Evolutionary conservation across 1,284 basidiomycete genomes (phyloP).

Genomic region (Sporisorium graminicola): DNA sequence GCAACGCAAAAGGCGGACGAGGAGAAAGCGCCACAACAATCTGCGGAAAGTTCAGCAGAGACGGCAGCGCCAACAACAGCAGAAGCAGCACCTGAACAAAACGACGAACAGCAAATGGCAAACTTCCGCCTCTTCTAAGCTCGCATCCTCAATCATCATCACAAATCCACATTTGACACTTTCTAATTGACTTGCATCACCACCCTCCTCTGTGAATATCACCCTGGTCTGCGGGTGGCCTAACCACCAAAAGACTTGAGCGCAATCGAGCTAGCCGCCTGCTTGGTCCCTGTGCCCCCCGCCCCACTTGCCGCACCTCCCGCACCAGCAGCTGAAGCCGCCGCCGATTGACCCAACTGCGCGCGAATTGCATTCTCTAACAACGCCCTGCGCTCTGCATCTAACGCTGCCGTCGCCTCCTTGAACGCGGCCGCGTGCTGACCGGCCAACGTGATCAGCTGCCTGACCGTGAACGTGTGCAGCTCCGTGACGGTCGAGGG

Average conservation of each 20-base stretch:
- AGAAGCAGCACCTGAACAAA: background rate
- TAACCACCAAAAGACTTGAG: slow-evolving; percentile 53
- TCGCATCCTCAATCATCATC: background rate
- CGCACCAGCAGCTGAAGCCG: background rate
- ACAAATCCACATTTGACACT: slow-evolving; percentile 1
- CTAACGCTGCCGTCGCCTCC: slow-evolving; percentile 82
- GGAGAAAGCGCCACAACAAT: background rate
- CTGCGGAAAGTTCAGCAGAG: background rate
- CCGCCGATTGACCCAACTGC: slow-evolving; percentile 27
- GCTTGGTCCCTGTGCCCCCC: slow-evolving; percentile 1
- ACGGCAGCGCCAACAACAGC: background rate
- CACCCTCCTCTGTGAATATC: background rate
- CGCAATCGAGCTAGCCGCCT: slow-evolving; percentile 38
- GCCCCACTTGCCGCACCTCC: background rate
- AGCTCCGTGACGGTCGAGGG: slow-evolving; percentile 71
- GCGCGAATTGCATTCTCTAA: slow-evolving; percentile 80
- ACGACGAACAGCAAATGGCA: slow-evolving; percentile 21
- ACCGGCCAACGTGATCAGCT: slow-evolving; percentile 83
- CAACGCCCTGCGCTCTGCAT: slow-evolving; percentile 75
- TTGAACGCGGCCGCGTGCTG: slow-evolving; percentile 84
- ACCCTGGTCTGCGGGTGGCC: too few relatives aligned
- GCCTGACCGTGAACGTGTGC: slow-evolving; percentile 78
- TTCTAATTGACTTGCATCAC: background rate
- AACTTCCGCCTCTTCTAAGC: slow-evolving; percentile 32
- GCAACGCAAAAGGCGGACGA: background rate